Evolutionary conservation across 345 rosid species (phyloP).

Genomic region (Salix purpurea): DNA sequence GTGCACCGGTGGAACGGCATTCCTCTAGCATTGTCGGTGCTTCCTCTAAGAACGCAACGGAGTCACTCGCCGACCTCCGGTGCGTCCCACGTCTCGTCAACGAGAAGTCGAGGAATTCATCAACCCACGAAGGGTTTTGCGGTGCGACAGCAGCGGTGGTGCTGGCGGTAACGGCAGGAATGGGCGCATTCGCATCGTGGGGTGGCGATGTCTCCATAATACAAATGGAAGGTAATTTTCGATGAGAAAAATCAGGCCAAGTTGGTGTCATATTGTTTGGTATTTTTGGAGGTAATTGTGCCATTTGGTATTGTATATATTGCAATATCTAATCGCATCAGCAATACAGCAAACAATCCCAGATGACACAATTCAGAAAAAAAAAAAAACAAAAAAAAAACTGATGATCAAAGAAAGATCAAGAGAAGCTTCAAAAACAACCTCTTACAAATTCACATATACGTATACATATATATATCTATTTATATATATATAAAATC

Average conservation of each 20-base stretch:
- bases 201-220: slow-evolving; percentile 3
- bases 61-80: slow-evolving; percentile 32
- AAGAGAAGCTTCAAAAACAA: not conserved
- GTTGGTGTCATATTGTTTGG: slow-evolving; percentile 52
- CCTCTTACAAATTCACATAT: not conserved
- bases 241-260: slow-evolving; percentile 73
- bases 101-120: slow-evolving; percentile 36
- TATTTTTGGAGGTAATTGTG: slow-evolving; percentile 92
- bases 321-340: not conserved
- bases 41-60: slow-evolving; percentile 29
- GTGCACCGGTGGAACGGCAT: slow-evolving; percentile 7
- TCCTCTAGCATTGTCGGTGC: slow-evolving; percentile 21
- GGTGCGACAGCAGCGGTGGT: not conserved
- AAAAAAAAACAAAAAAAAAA: not conserved
- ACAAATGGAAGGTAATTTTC: slow-evolving; percentile 29
- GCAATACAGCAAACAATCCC: not conserved
- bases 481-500: not conserved
- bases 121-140: slow-evolving; percentile 26
- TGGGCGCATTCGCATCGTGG: slow-evolving; percentile 25
- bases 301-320: slow-evolving; percentile 36
- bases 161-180: not conserved
- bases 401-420: not conserved
- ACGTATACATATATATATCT: not conserved
- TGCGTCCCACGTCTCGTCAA: slow-evolving; percentile 27
- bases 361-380: not conserved